phyloP scores from a whole-genome alignment of 352 stramenopile genomes.

The Pythium utonaiense region DNA sequence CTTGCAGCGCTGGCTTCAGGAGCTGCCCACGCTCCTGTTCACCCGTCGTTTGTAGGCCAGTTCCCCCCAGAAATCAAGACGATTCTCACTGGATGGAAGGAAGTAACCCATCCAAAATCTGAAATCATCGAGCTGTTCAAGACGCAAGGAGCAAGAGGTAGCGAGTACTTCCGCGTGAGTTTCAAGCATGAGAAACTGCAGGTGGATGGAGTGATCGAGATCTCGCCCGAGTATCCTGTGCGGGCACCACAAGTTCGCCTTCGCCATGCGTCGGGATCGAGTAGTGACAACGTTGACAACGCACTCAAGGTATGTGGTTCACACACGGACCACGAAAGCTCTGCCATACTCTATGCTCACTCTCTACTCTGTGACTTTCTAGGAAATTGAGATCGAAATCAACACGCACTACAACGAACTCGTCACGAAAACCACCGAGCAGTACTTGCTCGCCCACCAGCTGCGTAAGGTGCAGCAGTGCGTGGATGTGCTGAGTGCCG shows the following conservation, averaged over 20 bases:
- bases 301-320: slow-evolving; percentile 59
- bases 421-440: slow-evolving; percentile 32
- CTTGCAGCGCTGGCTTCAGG: slow-evolving; percentile 38
- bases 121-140: slow-evolving; percentile 47
- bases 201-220: slow-evolving; percentile 50
- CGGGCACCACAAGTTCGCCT: slow-evolving; percentile 63
- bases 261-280: slow-evolving; percentile 28
- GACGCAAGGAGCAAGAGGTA: slow-evolving; percentile 31
- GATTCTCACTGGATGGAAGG: slow-evolving; percentile 49
- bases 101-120: slow-evolving; percentile 27
- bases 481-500: slow-evolving; percentile 50
- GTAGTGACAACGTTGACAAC: slow-evolving; percentile 31
- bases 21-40: slow-evolving; percentile 27
- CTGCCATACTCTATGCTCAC: background rate
- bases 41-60: slow-evolving; percentile 33
- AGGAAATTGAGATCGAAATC: slow-evolving; percentile 79
- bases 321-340: too few species aligned
- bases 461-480: slow-evolving; percentile 67
- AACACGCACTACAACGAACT: slow-evolving; percentile 72
- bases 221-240: slow-evolving; percentile 64
- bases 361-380: background rate
- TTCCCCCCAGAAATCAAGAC: slow-evolving; percentile 49
- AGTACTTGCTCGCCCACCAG: slow-evolving; percentile 67
- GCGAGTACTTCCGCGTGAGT: slow-evolving; percentile 45
- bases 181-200: slow-evolving; percentile 44